Conservation (phyloP, 2,329 filamentous ascomycete species). For the Neopestalotiopsis sp. region DNA sequence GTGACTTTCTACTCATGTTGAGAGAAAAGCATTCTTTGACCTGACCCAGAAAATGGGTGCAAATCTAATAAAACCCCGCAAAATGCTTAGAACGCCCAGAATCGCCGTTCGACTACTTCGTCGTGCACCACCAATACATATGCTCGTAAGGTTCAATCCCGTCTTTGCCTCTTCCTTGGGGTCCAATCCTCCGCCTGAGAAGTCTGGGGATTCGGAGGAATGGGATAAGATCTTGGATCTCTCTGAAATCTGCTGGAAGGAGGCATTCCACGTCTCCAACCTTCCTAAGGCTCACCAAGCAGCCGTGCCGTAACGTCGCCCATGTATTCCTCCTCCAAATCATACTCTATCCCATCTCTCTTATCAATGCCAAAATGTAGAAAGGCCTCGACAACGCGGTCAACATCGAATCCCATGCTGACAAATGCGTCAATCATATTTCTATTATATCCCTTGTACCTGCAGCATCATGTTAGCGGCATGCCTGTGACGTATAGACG, state of each 20-base stretch:
- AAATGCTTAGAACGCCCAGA: constrained; percentile 8
- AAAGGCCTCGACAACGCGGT: constrained; percentile 86
- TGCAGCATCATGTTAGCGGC: constrained; percentile 39
- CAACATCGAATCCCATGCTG: constrained; percentile 89
- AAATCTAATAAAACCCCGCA: background rate
- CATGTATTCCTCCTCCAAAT: constrained; percentile 88
- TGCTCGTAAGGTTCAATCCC: background rate
- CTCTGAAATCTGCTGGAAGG: too few relatives aligned
- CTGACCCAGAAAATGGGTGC: background rate
- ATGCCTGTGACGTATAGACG: background rate
- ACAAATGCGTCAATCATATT: constrained; percentile 83
- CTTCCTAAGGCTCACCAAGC: constrained; percentile 68
- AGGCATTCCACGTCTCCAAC: background rate
- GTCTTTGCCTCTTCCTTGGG: too few relatives aligned
- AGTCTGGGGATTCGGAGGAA: too few relatives aligned
- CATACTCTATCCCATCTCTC: constrained; percentile 79
- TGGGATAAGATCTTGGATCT: background rate
- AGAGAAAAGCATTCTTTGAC: background rate
- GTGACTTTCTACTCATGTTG: background rate
- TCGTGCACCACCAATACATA: background rate
- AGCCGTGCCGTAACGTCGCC: constrained; percentile 87
- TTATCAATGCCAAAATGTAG: constrained; percentile 80
- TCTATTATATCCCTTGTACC: constrained; percentile 88
- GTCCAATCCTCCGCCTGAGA: too few relatives aligned
- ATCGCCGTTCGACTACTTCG: background rate